phyloP scores from a whole-genome alignment of 1,139 yeast species.

The Saccharomyces hybrid region DNA sequence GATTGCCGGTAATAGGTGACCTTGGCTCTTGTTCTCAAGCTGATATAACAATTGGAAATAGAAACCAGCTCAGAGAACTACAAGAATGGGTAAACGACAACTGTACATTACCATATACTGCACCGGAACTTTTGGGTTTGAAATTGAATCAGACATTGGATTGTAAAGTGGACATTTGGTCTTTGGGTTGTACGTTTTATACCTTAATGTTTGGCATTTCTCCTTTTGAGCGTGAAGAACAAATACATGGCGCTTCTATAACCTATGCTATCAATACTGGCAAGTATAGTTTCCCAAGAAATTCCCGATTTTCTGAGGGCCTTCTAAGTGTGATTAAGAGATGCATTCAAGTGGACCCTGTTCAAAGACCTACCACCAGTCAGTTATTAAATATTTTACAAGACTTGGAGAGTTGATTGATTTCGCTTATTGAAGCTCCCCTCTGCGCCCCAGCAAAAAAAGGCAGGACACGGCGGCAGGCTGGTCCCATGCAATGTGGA shows the following conservation, averaged over 20 bases:
- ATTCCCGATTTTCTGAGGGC: conserved; percentile 46
- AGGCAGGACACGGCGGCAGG: background rate
- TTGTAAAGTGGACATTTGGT: conserved; percentile 83
- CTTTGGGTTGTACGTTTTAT: conserved; percentile 76
- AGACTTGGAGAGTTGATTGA: conserved; percentile 5
- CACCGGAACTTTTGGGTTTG: conserved; percentile 82
- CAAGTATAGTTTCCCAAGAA: conserved; percentile 54
- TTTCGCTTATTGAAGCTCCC: background rate
- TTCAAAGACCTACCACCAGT: conserved; percentile 54
- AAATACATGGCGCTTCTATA: conserved; percentile 74
- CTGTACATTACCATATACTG: conserved; percentile 80
- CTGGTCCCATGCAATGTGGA: background rate
- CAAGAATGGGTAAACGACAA: conserved; percentile 82
- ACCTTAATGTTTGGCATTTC: conserved; percentile 70
- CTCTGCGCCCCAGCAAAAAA: background rate
- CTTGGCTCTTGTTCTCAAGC: conserved; percentile 75
- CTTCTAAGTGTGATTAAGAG: conserved; percentile 47
- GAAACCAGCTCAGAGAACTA: conserved; percentile 66
- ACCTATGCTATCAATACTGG: conserved; percentile 71
- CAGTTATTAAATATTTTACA: conserved; percentile 27
- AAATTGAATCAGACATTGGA: conserved; percentile 54
- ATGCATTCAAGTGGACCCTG: conserved; percentile 58
- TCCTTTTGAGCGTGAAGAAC: conserved; percentile 81
- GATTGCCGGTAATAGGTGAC: conserved; percentile 74
- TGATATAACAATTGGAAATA: conserved; percentile 42